phyloP scores from a whole-genome alignment of 352 stramenopile genomes.

The Globisporangium orthogonon region DNA sequence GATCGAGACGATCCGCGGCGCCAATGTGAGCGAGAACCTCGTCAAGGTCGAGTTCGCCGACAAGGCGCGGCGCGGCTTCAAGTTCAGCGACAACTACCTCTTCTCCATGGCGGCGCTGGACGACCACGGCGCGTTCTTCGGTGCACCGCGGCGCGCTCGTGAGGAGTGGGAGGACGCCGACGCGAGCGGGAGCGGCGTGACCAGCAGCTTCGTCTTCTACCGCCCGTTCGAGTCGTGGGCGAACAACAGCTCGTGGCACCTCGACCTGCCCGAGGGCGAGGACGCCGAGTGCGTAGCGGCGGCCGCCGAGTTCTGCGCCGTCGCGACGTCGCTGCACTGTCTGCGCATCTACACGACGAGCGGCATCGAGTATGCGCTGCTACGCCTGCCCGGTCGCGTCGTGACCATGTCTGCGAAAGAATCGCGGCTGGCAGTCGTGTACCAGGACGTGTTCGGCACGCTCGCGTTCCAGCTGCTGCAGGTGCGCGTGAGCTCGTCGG shows the following conservation, averaged over 20 bases:
- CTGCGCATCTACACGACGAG: slow-evolving; percentile 71
- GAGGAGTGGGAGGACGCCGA: slow-evolving; percentile 64
- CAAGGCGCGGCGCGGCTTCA: slow-evolving; percentile 78
- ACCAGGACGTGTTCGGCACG: slow-evolving; percentile 36
- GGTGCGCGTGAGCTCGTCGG: slow-evolving; percentile 26
- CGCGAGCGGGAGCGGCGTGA: slow-evolving; percentile 28
- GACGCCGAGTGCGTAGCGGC: slow-evolving; percentile 66
- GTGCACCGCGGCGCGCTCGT: slow-evolving; percentile 42
- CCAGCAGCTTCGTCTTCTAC: slow-evolving; percentile 76
- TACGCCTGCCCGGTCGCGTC: slow-evolving; percentile 56
- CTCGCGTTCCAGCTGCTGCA: slow-evolving; percentile 54
- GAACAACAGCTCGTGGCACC: slow-evolving; percentile 74
- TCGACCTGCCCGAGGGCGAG: slow-evolving; percentile 55
- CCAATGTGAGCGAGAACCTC: slow-evolving; percentile 60
- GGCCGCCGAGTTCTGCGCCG: slow-evolving; percentile 60
- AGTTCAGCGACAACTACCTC: slow-evolving; percentile 82
- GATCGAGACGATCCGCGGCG: slow-evolving; percentile 73
- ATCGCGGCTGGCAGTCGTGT: slow-evolving; percentile 60
- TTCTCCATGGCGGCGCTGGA: slow-evolving; percentile 75
- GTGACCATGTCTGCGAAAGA: slow-evolving; percentile 66
- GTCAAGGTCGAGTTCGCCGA: slow-evolving; percentile 79
- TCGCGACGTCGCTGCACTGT: slow-evolving; percentile 64
- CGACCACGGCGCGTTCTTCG: slow-evolving; percentile 71
- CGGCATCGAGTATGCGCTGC: slow-evolving; percentile 51
- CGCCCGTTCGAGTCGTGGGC: slow-evolving; percentile 81